Evolutionary conservation across 208 protist species (phyloP).

Genomic region (Leishmania major): DNA sequence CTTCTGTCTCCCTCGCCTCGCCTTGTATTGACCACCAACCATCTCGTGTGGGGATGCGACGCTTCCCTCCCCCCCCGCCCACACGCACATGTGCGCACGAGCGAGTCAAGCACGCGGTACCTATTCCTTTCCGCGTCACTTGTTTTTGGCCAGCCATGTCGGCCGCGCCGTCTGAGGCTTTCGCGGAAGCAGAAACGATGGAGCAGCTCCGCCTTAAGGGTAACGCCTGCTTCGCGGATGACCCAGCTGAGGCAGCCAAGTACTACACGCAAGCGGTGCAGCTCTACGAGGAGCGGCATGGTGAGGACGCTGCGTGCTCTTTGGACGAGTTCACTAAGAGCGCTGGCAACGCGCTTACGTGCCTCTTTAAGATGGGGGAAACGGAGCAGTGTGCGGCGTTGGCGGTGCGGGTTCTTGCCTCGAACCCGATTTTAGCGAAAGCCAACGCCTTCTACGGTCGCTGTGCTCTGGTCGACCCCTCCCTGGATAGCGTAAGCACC

Average conservation of each 20-base stretch:
- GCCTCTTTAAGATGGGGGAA: conserved; percentile 62
- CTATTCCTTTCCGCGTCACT: background rate
- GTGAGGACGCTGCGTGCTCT: conserved; percentile 25
- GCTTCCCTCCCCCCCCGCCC: no score
- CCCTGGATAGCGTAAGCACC: conserved; percentile 15
- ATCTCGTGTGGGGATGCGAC: background rate
- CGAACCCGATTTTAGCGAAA: conserved; percentile 82
- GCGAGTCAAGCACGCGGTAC: background rate
- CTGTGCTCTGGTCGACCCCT: conserved; percentile 37
- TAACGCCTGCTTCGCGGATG: conserved; percentile 60
- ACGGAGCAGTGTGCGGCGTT: conserved; percentile 46
- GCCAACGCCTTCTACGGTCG: conserved; percentile 82
- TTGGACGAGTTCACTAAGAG: conserved; percentile 82
- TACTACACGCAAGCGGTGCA: conserved; percentile 60
- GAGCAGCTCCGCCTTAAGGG: conserved; percentile 69
- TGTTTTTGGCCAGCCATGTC: background rate
- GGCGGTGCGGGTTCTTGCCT: conserved; percentile 44
- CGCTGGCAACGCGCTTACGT: conserved; percentile 85
- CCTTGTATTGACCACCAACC: background rate
- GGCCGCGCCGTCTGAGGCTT: background rate
- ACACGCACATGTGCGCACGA: background rate
- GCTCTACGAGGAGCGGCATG: conserved; percentile 42
- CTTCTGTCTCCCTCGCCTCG: background rate
- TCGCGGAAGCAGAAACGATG: conserved; percentile 36
- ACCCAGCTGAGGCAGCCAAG: conserved; percentile 49